These are phyloP conservation scores for Brassica hybrid DNA, from an alignment of 441 rosid species.

Conservation along the genomic window DNA sequence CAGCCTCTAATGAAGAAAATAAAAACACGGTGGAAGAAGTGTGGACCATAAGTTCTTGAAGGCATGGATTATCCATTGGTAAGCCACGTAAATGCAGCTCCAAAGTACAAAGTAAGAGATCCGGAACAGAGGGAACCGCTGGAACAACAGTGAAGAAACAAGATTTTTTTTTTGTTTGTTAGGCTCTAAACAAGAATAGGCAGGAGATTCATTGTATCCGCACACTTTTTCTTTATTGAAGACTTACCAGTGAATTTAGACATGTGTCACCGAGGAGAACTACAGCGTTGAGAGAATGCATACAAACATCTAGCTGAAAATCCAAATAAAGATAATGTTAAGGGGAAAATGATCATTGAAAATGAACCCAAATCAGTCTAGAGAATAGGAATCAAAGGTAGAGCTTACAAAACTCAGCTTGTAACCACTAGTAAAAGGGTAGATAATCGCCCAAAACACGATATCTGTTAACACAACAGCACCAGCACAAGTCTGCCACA, in stretches of 20 bases:
- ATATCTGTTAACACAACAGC: conserved; percentile 83
- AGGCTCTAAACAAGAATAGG: neutral
- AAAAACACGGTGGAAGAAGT: conserved; percentile 6
- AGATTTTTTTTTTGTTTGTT: neutral
- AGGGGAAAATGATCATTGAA: neutral
- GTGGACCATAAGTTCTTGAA: conserved; percentile 42
- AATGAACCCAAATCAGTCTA: neutral
- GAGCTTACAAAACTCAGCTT: conserved; percentile 71
- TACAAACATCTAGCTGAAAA: conserved; percentile 68
- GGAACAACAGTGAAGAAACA: conserved; percentile 35
- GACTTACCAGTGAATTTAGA: conserved; percentile 66
- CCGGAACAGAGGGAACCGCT: conserved; percentile 82
- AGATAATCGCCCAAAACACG: conserved; percentile 85
- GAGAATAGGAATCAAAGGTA: neutral
- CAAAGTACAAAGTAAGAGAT: conserved; percentile 74
- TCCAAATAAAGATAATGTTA: conserved; percentile 24
- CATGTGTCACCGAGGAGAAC: conserved; percentile 75
- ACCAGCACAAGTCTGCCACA: conserved; percentile 73
- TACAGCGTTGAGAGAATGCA: conserved; percentile 83
- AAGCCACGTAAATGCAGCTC: conserved; percentile 66
- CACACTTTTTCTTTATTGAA: neutral
- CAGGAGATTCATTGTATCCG: neutral
- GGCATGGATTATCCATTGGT: conserved; percentile 90
- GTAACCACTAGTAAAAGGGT: conserved; percentile 62
- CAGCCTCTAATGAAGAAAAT: neutral